Evolutionary conservation across 768 basidiomycete species (phyloP), one percentile per base, ranked within the genome.

Genomic region (Leccinum barrowsii): DNA sequence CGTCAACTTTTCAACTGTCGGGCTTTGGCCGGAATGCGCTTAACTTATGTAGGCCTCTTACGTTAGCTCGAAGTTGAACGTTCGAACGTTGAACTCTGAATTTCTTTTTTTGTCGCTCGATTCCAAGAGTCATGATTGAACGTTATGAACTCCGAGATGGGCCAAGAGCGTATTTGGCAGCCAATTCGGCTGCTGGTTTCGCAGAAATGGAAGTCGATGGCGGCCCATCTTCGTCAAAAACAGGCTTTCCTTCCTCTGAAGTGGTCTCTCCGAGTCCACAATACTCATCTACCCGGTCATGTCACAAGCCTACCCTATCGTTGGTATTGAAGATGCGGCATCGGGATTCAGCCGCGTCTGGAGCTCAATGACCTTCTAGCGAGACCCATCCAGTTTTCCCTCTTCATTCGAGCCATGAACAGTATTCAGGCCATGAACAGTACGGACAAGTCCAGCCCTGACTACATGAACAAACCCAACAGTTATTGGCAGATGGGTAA

Each of bases 401-500:
- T 67, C 37, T 66, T 67, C 52, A 61, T 66, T 11, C 65, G 28
- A 8, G 65, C 55, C 12, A 19, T 67, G 35, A 55, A 7, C 2
- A 58, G 28, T 0, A 13, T 66, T 50, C 26, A 28, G 4, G n/a
- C 51, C 15, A 56, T 60, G 65, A 59, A 6, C 8, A 55, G 37
- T 34, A 15, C 32, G 4, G 2, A 44, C 4, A 19, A 57, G 1
- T 13, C 52, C 4, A 55, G 55, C 40, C 50, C 63, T 19, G 24
- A 57, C 22, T 64, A 49, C 30, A 15, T 57, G 2, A 50, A 65
- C 5, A 65, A 63, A 0, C 65, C 65, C 13, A 66, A 66, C 50
- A 60, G 65, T 19, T 65, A 58, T 58, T 66, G 61, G 65, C 65
- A 67, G 34, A 60, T 66, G 0, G 62, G 65, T 67, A 12, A 7